Percentiles rank a stretch among this genome's conserved stretches.
These are phyloP conservation scores for Lunasporangiospora selenospora DNA, from an alignment of 192 early-diverging fungal species.

Conservation along the genomic window DNA sequence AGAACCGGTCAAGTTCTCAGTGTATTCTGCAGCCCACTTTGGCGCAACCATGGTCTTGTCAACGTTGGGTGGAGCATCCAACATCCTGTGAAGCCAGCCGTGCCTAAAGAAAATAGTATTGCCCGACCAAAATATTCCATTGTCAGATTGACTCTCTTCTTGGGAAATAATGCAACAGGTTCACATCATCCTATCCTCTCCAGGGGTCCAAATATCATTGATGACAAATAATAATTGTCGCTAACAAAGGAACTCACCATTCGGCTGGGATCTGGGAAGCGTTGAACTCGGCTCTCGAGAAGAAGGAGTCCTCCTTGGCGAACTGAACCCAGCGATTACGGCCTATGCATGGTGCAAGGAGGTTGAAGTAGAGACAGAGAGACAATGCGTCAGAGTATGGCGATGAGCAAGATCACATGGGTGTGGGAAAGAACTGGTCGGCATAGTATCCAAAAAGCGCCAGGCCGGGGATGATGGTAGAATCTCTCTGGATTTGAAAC, in stretches of 20 bases:
- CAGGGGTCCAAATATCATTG: conserved; percentile 2
- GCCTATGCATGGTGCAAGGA: conserved; percentile 42
- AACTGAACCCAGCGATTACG: conserved; percentile 83
- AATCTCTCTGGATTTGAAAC: neutral
- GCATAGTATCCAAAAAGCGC: neutral
- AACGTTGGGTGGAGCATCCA: conserved; percentile 42
- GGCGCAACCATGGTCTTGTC: conserved; percentile 42
- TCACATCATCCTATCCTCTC: neutral
- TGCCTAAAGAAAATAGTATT: conserved; percentile 26
- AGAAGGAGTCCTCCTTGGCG: conserved; percentile 50
- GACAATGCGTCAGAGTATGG: neutral
- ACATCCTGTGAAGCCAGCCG: conserved; percentile 51
- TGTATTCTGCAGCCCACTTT: conserved; percentile 38
- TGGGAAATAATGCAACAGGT: neutral
- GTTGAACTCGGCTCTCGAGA: conserved; percentile 57
- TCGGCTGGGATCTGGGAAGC: conserved; percentile 72
- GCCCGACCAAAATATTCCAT: neutral
- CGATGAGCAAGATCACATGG: neutral
- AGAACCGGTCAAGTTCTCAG: conserved; percentile 51
- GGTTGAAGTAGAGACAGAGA: neutral
- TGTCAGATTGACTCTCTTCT: neutral
- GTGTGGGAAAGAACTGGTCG: neutral
- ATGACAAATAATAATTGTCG: neutral
- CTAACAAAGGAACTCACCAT: conserved; percentile 56
- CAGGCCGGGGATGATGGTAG: neutral